Conservation (phyloP, 1,139 yeast genomes). For the Geotrichum citri-aurantii region DNA sequence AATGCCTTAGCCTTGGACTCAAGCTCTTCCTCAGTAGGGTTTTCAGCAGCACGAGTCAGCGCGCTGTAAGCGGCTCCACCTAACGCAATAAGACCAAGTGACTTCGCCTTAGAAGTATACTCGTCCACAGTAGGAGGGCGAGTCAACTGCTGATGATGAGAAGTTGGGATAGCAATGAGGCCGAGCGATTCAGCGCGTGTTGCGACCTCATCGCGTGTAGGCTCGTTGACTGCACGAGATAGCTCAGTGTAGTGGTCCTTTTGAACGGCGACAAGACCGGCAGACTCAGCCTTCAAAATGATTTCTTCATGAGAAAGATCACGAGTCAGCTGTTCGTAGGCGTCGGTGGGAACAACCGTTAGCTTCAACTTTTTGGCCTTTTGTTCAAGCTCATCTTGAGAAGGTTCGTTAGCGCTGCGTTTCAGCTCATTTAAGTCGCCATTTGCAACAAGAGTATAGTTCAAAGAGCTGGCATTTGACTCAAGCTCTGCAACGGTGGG, state of each 20-base stretch:
- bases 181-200: slow-evolving; percentile 30
- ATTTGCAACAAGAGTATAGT: slow-evolving; percentile 27
- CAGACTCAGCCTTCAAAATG: slow-evolving; percentile 14
- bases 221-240: slow-evolving; percentile 22
- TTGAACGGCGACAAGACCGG: slow-evolving; percentile 26
- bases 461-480: slow-evolving; percentile 15
- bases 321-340: slow-evolving; percentile 19
- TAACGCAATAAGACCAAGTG: slow-evolving; percentile 26
- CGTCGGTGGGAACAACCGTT: slow-evolving; percentile 27
- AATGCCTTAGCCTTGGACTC: slow-evolving; percentile 15
- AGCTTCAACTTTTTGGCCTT: slow-evolving; percentile 19
- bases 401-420: slow-evolving; percentile 23
- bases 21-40: slow-evolving; percentile 29
- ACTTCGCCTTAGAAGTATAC: slow-evolving; percentile 25
- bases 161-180: slow-evolving; percentile 39
- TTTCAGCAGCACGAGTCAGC: slow-evolving; percentile 25
- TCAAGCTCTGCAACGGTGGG: slow-evolving; percentile 23
- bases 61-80: slow-evolving; percentile 23
- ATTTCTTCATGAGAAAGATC: slow-evolving; percentile 13
- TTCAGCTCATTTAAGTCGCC: slow-evolving; percentile 9
- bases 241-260: slow-evolving; percentile 21
- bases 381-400: slow-evolving; percentile 22
- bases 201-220: slow-evolving; percentile 29
- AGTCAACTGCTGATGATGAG: slow-evolving; percentile 12
- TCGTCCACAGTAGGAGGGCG: neutral